A percentile compares a stretch with the other conserved stretches of the same genome.
Evolutionary conservation across 2,329 filamentous ascomycete genomes (phyloP).

Genomic region (Delphinella strobiligena): DNA sequence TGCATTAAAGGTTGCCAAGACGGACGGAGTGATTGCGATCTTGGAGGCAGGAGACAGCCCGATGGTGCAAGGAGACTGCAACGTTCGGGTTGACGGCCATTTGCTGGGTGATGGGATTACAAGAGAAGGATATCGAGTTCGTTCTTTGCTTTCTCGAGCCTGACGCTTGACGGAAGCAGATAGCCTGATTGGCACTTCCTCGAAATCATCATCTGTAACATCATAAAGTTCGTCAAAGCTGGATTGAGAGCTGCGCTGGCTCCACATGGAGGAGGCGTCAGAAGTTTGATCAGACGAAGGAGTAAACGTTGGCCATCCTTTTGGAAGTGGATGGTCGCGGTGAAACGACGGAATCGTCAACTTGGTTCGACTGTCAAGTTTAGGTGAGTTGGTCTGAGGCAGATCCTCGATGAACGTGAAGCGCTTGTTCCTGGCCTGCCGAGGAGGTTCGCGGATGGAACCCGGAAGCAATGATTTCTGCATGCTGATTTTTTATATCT

Average conservation of each 20-base stretch:
- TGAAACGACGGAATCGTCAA: conserved; percentile 28
- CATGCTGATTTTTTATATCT: conserved; percentile 24
- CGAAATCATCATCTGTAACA: conserved; percentile 65
- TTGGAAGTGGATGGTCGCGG: conserved; percentile 56
- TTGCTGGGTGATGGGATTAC: conserved; percentile 46
- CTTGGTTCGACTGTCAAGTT: conserved; percentile 23
- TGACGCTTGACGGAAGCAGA: conserved; percentile 39
- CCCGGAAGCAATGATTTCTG: conserved; percentile 35
- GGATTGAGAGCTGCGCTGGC: conserved; percentile 50
- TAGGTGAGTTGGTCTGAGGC: conserved; percentile 20
- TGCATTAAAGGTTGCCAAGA: conserved; percentile 56
- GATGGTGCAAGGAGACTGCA: conserved; percentile 27
- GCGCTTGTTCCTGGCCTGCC: conserved; percentile 48
- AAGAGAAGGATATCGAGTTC: conserved; percentile 44
- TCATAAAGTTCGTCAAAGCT: conserved; percentile 85
- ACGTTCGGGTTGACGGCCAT: conserved; percentile 45
- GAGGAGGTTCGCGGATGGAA: conserved; percentile 40
- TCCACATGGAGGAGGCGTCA: conserved; percentile 38
- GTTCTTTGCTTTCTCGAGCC: conserved; percentile 12
- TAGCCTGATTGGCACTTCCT: conserved; percentile 39
- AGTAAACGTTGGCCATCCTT: conserved; percentile 39
- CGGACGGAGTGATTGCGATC: conserved; percentile 25
- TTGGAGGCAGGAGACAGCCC: conserved; percentile 38
- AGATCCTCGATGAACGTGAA: conserved; percentile 55
- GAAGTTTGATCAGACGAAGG: conserved; percentile 37